Percentiles rank a stretch among this genome's conserved stretches.
Conservation (phyloP, 805 yeast species). For the Monosporozyma aerobia region DNA sequence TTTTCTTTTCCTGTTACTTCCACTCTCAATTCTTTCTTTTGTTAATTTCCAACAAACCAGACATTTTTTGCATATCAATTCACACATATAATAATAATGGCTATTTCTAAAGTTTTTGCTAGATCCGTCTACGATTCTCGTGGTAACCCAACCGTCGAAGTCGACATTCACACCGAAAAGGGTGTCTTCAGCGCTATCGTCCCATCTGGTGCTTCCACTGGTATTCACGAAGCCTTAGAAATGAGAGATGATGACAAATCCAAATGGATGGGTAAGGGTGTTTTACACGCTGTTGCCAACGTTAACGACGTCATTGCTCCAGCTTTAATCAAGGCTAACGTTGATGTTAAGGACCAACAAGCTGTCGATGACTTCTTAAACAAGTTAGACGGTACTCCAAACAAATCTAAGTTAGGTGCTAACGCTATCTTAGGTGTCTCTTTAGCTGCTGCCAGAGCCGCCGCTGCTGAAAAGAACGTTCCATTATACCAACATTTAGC, state of each 20-base stretch:
- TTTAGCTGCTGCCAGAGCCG: constrained; percentile 94
- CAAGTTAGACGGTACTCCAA: constrained; percentile 90
- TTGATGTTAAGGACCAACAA: constrained; percentile 81
- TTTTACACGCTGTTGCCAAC: constrained; percentile 89
- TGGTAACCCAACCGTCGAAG: constrained; percentile 99
- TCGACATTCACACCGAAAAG: constrained; percentile 83
- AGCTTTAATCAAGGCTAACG: constrained; percentile 69
- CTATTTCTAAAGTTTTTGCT: constrained; percentile 79
- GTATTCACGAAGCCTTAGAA: constrained; percentile 97
- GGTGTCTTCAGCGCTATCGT: constrained; percentile 96
- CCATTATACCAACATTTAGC: constrained; percentile 92
- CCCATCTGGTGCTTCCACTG: constrained; percentile 99
- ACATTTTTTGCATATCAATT: constrained; percentile 6
- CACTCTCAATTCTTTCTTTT: constrained; percentile 1
- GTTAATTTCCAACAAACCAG: constrained; percentile 10
- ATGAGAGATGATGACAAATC: constrained; percentile 96
- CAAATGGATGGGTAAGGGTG: constrained; percentile 99
- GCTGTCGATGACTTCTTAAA: constrained; percentile 79
- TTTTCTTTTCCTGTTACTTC: background rate
- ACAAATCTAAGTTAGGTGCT: constrained; percentile 97
- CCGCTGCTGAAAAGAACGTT: constrained; percentile 89
- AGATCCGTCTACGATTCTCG: constrained; percentile 99
- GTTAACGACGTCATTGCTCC: constrained; percentile 94
- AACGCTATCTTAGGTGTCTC: constrained; percentile 98
- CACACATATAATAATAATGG: constrained; percentile 39